Percentiles rank a stretch among this genome's conserved stretches.
Conservation (phyloP, 495 filamentous ascomycete genomes). For the Oidiodendron maius region DNA sequence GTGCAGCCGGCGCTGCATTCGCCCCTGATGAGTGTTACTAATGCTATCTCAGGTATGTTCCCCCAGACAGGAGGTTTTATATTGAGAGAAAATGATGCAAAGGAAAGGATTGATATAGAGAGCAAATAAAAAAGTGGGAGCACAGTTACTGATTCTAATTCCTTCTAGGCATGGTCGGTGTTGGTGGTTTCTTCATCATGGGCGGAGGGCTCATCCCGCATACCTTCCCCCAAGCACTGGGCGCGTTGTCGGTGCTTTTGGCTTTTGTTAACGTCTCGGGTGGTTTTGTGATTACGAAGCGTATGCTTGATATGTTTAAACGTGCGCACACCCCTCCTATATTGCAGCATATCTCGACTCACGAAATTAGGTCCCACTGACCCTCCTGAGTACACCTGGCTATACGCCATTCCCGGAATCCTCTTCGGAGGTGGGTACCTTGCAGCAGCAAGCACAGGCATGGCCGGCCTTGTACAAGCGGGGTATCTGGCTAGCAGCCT, state of each 20-base stretch:
- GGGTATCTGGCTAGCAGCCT: conserved; percentile 75
- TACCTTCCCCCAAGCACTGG: conserved; percentile 69
- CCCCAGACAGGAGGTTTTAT: too few species aligned
- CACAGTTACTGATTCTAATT: neutral
- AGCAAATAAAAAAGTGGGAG: neutral
- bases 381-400: conserved; percentile 76
- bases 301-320: conserved; percentile 91
- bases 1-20: conserved; percentile 72
- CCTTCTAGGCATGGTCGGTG: conserved; percentile 63
- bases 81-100: too few species aligned
- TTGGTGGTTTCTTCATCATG: conserved; percentile 78
- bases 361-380: conserved; percentile 53
- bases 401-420: conserved; percentile 68
- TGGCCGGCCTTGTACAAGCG: conserved; percentile 73
- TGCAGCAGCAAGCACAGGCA: conserved; percentile 67
- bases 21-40: conserved; percentile 80
- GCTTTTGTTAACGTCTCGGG: conserved; percentile 80
- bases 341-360: conserved; percentile 16
- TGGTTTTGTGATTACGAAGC: conserved; percentile 78
- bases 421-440: conserved; percentile 73
- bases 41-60: conserved; percentile 76
- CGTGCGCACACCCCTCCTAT: conserved; percentile 28
- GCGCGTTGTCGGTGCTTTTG: conserved; percentile 69
- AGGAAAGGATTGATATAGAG: too few species aligned
- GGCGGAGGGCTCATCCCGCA: conserved; percentile 67